phyloP scores from a whole-genome alignment of 441 rosid species.

The Gossypium gossypioides region DNA sequence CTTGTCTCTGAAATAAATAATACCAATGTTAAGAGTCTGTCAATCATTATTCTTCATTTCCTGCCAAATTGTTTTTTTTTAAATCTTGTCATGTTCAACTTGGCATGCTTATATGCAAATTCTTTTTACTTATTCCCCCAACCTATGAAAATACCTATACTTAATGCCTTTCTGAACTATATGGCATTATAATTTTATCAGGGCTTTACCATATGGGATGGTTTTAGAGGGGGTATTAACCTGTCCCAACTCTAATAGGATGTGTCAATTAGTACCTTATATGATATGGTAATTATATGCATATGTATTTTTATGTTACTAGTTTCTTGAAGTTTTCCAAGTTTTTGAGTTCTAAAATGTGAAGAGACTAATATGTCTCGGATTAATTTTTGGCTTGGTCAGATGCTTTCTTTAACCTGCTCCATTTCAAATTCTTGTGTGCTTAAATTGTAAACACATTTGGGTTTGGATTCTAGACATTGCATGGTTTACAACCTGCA shows the following conservation, averaged over 20 bases:
- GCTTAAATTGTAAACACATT: neutral
- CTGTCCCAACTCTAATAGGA: neutral
- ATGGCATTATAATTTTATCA: neutral
- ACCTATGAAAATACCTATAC: neutral
- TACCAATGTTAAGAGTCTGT: neutral
- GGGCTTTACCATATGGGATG: neutral
- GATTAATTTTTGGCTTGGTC: neutral
- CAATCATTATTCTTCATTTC: neutral
- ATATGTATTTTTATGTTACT: neutral
- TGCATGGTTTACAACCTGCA: neutral
- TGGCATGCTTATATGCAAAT: constrained; percentile 1
- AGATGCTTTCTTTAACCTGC: neutral
- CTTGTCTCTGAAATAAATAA: neutral
- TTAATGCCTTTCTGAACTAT: neutral
- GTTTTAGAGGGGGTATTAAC: neutral
- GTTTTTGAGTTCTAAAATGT: neutral
- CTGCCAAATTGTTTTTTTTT: neutral
- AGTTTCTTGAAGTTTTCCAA: neutral
- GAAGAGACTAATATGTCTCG: neutral
- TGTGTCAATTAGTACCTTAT: neutral
- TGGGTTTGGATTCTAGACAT: neutral
- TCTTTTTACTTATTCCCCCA: neutral
- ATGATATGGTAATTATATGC: neutral
- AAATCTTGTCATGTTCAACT: neutral
- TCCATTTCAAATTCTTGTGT: neutral